phyloP scores from a whole-genome alignment of 768 basidiomycete species.

The Tricholoma saponaceum region DNA sequence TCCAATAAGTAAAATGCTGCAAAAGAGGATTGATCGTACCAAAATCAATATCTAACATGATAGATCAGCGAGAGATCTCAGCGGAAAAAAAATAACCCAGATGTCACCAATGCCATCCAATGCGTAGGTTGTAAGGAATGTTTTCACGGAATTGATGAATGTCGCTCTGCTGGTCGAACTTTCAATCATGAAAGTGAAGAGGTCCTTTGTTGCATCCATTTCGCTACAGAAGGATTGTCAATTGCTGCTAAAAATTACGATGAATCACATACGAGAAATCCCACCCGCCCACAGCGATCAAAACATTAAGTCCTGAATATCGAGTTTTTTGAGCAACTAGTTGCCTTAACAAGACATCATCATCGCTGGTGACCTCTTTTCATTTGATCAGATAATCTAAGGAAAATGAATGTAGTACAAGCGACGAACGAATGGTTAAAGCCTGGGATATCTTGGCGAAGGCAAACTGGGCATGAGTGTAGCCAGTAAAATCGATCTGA shows the following conservation, averaged over 20 bases:
- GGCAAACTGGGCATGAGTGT: constrained; percentile 13
- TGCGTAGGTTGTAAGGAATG: constrained; percentile 8
- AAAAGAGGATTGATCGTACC: too few relatives aligned
- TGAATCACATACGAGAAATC: constrained; percentile 16
- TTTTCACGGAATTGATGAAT: constrained; percentile 16
- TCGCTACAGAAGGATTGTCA: constrained; percentile 5
- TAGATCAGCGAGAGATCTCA: too few relatives aligned
- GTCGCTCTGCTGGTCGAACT: constrained; percentile 8
- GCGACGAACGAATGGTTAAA: not conserved
- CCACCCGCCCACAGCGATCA: constrained; percentile 19
- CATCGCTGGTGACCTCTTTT: not conserved
- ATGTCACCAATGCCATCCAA: constrained; percentile 17
- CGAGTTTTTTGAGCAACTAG: too few relatives aligned
- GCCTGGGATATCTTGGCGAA: constrained; percentile 17
- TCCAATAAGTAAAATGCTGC: too few relatives aligned
- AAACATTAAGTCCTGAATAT: constrained; percentile 12
- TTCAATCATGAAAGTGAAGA: constrained; percentile 15
- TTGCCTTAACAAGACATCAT: too few relatives aligned
- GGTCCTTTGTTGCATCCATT: constrained; percentile 5
- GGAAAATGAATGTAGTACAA: too few relatives aligned
- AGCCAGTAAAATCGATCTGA: constrained; percentile 13
- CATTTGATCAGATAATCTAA: too few relatives aligned
- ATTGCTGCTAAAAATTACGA: too few relatives aligned
- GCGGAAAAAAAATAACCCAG: too few relatives aligned
- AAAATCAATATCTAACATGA: constrained; percentile 16